Evolutionary conservation across 441 rosid genomes (phyloP).

Genomic region (Hura crepitans): DNA sequence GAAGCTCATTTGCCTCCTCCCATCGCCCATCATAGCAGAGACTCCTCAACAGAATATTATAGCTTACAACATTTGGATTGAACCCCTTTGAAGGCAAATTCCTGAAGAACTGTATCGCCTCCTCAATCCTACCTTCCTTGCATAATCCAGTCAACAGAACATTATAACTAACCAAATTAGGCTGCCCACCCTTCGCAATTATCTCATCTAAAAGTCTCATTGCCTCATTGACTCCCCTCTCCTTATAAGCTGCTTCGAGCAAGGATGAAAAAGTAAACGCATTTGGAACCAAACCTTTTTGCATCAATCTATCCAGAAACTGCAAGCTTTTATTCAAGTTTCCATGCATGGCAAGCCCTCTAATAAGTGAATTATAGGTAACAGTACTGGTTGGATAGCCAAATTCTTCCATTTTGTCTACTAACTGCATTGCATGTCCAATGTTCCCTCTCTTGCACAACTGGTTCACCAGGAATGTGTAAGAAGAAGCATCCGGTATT

Average conservation of each 20-base stretch:
- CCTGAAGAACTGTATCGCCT: conserved; percentile 55
- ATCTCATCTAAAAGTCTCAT: conserved; percentile 62
- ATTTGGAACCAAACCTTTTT: conserved; percentile 66
- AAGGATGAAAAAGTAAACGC: conserved; percentile 61
- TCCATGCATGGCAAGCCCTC: conserved; percentile 62
- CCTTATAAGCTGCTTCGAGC: conserved; percentile 74
- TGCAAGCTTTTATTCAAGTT: conserved; percentile 65
- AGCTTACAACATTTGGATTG: conserved; percentile 61
- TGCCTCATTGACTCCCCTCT: conserved; percentile 63
- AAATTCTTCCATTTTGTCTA: conserved; percentile 71
- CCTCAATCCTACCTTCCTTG: conserved; percentile 75
- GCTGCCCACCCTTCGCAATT: conserved; percentile 52
- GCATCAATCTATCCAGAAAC: conserved; percentile 53
- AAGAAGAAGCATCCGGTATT: conserved; percentile 60
- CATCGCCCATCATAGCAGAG: conserved; percentile 68
- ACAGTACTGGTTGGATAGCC: conserved; percentile 55
- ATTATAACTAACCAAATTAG: conserved; percentile 69
- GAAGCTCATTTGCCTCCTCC: conserved; percentile 64
- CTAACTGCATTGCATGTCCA: conserved; percentile 85
- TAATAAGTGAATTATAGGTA: conserved; percentile 58
- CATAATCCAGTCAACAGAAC: conserved; percentile 69
- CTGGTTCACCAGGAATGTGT: conserved; percentile 55
- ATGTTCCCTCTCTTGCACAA: conserved; percentile 73
- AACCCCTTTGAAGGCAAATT: conserved; percentile 65
- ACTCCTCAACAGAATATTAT: conserved; percentile 63